Base-by-base conservation (phyloP, 257 asterid genomes). In the Parsonsia alboflavescens region DNA sequence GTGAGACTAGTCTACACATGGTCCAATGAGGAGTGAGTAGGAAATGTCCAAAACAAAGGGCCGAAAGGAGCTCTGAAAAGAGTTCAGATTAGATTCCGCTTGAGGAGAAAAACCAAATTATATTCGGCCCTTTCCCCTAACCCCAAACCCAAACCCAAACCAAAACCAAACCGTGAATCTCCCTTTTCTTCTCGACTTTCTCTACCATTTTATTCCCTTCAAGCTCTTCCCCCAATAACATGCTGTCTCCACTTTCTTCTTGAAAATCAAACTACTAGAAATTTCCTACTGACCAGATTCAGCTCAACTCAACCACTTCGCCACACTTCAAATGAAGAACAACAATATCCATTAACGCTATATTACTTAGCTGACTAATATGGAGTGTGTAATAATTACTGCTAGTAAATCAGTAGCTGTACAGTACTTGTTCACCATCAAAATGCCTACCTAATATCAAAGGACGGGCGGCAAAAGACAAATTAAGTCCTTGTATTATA, bases 1-100 rank as follows among this genome's bases (percentile, higher is more conserved):
- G n/a, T 2, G 7, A n/a, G n/a, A n/a, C n/a, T n/a, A n/a, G 24
- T 39, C 44, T 4, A 49, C 41, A 66, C 70, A 61, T 13, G 4
- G 17, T 17, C 5, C 13, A 4, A 53, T 42, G 68, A 26, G 49
- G 61, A 64, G 36, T n/a, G 61, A 75, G 52, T 2, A 53, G 74
- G 54, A 71, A 66, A 72, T 39, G 50, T 68, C 72, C 54, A 24
- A 49, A 49, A 48, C 59, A 48, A 59, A 59, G 49, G 67, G 49
- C n/a, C 22, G 66, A 53, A 22, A 54, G 9, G 52, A 19, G 24
- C 30, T 21, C 68, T 67, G 78, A 21, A 22, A 22, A 59, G 57
- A 50, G 73, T 72, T 42, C 73, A 63, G 73, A 72, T 49, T 64
- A 72, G 77, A 77, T 77, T 77, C 81, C 69, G 30, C 42, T n/a